Evolutionary conservation across 345 rosid genomes (phyloP), one percentile per base, ranked within the genome.

Genomic region (Durio zibethinus): DNA sequence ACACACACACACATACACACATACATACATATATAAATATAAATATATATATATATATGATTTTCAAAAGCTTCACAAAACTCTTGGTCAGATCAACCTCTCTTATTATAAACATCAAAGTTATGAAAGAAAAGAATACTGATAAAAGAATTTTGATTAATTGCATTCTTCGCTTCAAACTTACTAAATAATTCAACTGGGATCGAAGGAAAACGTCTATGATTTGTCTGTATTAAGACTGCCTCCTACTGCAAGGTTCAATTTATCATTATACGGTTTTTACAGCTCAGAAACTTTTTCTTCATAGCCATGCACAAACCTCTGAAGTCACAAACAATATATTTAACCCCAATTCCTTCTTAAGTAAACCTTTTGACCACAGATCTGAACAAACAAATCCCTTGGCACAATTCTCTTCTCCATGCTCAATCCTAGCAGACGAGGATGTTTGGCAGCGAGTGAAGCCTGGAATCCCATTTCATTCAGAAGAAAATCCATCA

Each of bases 391-490:
- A 36, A 73, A 23, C 66, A 56, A 56, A 57, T 53, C 79, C 62
- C 80, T 69, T 5, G 82, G 84, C 43, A 78, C 20, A n/a, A 82
- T 50, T 43, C 82, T 82, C 73, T 78, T 82, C 73, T 78, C 40
- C 59, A 70, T 50, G 75, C 79, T 78, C 47, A 65, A 23, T 1
- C 21, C 12, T 2, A 76, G 15, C 5, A 72, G 27, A 18, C 4
- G 8, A 7, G 75, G 80, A 2, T 18, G 0, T 3, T 16, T 60
- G 21, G 52, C 66, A 60, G 79, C 31, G 4, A 18, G 9, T 0
- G 74, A 72, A 72, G 53, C 43, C 25, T 73, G 11, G 16, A 42
- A 57, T 16, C 78, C 82, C 80, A 79, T 50, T 29, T 65, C 25
- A 60, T 76, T 79, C 48, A 82, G 78, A 42, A 70, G 35, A 18